Evolutionary conservation across 2,329 filamentous ascomycete species (phyloP), one percentile per base, ranked within the genome.

Genomic region (Amesomyces nigricolor): DNA sequence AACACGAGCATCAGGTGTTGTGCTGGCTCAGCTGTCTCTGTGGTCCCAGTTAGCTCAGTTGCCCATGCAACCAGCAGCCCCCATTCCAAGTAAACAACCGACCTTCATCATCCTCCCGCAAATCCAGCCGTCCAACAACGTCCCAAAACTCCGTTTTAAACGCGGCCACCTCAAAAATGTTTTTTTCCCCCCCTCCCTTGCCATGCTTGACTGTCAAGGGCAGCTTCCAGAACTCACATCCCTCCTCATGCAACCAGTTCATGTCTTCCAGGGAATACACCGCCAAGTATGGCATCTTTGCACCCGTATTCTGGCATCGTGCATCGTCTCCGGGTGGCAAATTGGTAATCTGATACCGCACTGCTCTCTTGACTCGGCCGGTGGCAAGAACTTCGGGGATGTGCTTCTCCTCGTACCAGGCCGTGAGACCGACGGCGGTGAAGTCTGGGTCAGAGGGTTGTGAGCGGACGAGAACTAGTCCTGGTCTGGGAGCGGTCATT

Each of bases 301-400:
- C 22, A 4, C 7, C 22, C 43, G 5, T 30, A 11, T 6, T 30
- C 43, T n/a, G 17, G 3, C 16, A 17, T 42, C 39, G 17, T 42
- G 5, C 39, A 9, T 7, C 39, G 14, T 43, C 40, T 11, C 16
- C 40, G 11, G 29, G 14, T 30, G 7, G 16, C 29, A 19, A 26
- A 3, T 5, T 26, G 29, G 19, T 5, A 53, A 22, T 11, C 17
- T 38, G 39, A 13, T 47, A 50, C 17, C 30, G 26, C 5, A 11
- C 16, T 2, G 40, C 52, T 4, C 14, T 22, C 5, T 16, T 4
- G 19, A 54, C 46, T 1, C 52, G 39, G 4, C 37, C 26, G 1
- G 52, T 54, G n/a, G 40, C 45, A 8, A 54, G 52, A 8, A 54
- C 30, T 2, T 54, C 52, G 5, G 52, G 52, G 26, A 54, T 49